Base-by-base conservation (phyloP, 106 monocot genomes). In the Acanthochlamys bracteata region DNA sequence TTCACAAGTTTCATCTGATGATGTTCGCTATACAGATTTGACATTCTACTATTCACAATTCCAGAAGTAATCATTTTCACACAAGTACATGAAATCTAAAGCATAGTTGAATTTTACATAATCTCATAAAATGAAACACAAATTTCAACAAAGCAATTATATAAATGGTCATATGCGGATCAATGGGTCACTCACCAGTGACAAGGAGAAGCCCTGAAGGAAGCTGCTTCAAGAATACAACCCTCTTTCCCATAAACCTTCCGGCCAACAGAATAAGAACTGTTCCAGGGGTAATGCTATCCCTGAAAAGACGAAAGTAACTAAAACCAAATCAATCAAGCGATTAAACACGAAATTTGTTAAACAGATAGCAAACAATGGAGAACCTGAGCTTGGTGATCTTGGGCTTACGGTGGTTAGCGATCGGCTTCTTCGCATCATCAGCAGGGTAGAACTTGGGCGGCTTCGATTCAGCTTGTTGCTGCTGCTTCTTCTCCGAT, bases 161-260 rank as follows among this genome's bases (percentile, higher is more conserved):
- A n/a, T n/a, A n/a, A n/a, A n/a, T n/a, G n/a, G n/a, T n/a, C n/a
- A n/a, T n/a, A n/a, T n/a, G n/a, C n/a, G n/a, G n/a, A n/a, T n/a
- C n/a, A n/a, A n/a, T n/a, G n/a, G n/a, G n/a, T n/a, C n/a, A n/a
- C 17, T 49, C 17, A 49, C 49, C 49, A 14, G 49, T 49, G 15
- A 49, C 49, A 49, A 49, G 49, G 39, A 79, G 80, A 57, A 71
- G 63, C 24, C 85, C 85, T 11, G 86, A 87, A 12, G 79, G 67
- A 17, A 87, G 83, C 71, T 87, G 86, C 74, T 77, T 87, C 21
- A 87, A 64, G 61, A 83, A 87, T 12, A 87, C 76, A 12, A 87
- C 79, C 70, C 79, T 74, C 55, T 70, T 79, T 49, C 79, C 79
- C 79, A 74, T 79, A 26, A 79, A 79, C 69, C 79, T 79, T 54